Base-by-base conservation (phyloP, 2,329 filamentous ascomycete species). In the Sarocladium oryzae region DNA sequence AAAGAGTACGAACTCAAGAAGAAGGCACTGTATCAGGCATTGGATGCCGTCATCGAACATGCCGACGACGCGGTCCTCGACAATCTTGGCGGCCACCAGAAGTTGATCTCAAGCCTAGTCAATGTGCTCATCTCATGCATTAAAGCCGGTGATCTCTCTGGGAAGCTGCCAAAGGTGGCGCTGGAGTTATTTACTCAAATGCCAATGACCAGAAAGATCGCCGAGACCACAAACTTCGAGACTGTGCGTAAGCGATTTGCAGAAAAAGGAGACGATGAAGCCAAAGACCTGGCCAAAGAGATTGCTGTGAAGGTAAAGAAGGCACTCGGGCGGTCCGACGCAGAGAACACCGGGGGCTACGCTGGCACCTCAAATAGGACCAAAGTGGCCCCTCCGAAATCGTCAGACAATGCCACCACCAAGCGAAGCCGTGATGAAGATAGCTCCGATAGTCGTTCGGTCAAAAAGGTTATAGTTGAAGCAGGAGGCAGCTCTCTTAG, bases 151-250 rank as follows among this genome's bases (percentile, higher is more conserved):
- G 77, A 82, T 57, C 79, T 75, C 58, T 72, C 71, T 24, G 75
- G 77, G 6, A 72, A 74, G 55, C 63, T 80, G 13, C 72, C 77
- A n/a, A 78, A 78, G 56, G 73, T 75, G 16, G 66, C 79, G n/a
- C 69, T 84, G 16, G 69, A 78, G 49, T 72, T 88, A 28, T 76
- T 89, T 63, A 76, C 81, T 4, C 69, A 76, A 51, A 81, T 82
- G 53, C 81, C 77, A 32, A 84, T 83, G 53, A 75, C 83, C 37
- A 80, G 75, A 46, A 79, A 76, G 56, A 81, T 82, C 32, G 68
- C 82, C 37, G 78, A 83, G 56, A 82, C 78, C 54, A 78, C 82
- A 36, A 86, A 86, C 60, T 78, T 89, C 52, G 77, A 81, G 52
- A 81, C 78, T 51, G 77, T 87, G 15, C 74, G 82, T 36, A 80